These are phyloP conservation scores for Tothia fuscella DNA, from an alignment of 2,329 filamentous ascomycete genomes.

Conservation along the genomic window DNA sequence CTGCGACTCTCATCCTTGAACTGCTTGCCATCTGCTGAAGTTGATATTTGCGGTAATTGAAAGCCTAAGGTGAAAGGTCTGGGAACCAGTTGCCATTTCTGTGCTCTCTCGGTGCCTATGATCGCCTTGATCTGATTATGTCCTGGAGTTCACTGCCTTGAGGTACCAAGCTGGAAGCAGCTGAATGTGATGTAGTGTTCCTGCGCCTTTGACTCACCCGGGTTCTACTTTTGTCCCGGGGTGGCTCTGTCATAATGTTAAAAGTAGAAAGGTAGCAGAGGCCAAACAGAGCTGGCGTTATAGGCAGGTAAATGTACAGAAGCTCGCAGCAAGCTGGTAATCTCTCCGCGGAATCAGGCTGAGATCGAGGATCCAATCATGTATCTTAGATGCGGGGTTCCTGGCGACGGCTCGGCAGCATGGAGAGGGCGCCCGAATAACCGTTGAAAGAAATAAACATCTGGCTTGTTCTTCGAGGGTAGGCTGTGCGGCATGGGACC, in stretches of 20 bases:
- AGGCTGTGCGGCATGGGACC: constrained; percentile 4
- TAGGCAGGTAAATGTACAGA: constrained; percentile 1
- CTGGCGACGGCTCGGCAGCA: neutral
- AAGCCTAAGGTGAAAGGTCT: neutral
- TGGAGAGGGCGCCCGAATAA: neutral
- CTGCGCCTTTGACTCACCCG: constrained; percentile 5
- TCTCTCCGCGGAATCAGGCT: neutral
- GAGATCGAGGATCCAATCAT: constrained; percentile 1
- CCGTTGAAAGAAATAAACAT: neutral
- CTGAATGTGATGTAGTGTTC: neutral
- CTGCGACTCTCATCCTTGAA: constrained; percentile 44
- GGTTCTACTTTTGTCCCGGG: neutral
- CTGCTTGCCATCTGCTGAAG: neutral
- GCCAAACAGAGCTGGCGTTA: neutral
- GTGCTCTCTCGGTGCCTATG: neutral
- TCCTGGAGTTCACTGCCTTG: neutral
- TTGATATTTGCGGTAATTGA: neutral
- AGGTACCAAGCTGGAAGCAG: neutral
- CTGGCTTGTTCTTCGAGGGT: neutral
- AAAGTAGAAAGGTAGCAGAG: neutral
- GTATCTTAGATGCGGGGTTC: neutral
- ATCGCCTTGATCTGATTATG: neutral
- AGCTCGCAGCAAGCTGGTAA: neutral
- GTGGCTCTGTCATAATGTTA: constrained; percentile 5
- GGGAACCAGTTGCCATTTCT: neutral